Evolutionary conservation across 176 grass and related monocot species (phyloP).

Genomic region (Raddia distichophylla): DNA sequence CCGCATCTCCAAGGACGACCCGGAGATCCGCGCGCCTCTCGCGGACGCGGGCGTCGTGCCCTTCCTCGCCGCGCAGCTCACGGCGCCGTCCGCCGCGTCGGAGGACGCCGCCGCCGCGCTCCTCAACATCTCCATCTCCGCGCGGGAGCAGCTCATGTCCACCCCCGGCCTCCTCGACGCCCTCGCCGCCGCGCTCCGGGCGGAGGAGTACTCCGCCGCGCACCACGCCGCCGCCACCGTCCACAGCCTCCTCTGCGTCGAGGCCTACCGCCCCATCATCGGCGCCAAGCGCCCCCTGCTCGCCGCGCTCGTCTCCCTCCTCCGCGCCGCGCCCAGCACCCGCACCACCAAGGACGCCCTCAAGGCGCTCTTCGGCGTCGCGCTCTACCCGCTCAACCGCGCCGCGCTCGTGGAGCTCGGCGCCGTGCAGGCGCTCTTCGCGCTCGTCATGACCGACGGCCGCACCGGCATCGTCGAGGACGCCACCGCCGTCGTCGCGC

Average conservation of each 20-base stretch:
- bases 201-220: conserved; percentile 34
- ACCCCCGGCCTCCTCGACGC: conserved; percentile 69
- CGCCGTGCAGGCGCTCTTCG: conserved; percentile 68
- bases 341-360: conserved; percentile 87
- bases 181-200: conserved; percentile 58
- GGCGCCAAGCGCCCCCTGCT: conserved; percentile 58
- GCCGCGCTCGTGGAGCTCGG: conserved; percentile 55
- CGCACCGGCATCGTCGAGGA: conserved; percentile 81
- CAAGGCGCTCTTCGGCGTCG: conserved; percentile 76
- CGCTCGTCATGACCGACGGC: conserved; percentile 59
- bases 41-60: conserved; percentile 65
- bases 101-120: conserved; percentile 87
- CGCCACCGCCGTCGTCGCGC: conserved; percentile 76
- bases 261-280: conserved; percentile 62
- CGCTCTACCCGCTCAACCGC: conserved; percentile 75
- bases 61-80: conserved; percentile 60
- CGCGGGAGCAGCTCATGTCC: conserved; percentile 70
- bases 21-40: conserved; percentile 61
- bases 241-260: conserved; percentile 78
- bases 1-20: conserved; percentile 67
- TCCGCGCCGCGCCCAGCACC: conserved; percentile 45
- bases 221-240: conserved; percentile 84
- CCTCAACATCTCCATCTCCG: conserved; percentile 85
- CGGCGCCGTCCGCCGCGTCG: not conserved
- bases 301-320: conserved; percentile 60